These are phyloP conservation scores for Tephrocybe rancida DNA, from an alignment of 768 basidiomycete species.

Conservation along the genomic window DNA sequence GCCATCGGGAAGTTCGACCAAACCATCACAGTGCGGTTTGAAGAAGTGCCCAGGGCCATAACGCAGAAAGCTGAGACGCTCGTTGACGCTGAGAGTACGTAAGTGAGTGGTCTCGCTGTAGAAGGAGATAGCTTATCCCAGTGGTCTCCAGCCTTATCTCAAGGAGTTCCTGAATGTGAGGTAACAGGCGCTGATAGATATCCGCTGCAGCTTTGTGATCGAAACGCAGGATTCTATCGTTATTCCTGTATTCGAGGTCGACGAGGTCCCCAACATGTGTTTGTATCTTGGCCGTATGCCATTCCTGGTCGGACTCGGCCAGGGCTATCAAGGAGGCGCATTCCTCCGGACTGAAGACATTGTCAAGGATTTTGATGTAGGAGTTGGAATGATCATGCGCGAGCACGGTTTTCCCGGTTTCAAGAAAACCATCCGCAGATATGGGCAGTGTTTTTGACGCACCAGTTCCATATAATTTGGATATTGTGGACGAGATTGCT, in stretches of 20 bases:
- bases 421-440: background rate
- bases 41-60: slow-evolving; percentile 49
- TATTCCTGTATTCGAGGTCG: slow-evolving; percentile 36
- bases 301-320: slow-evolving; percentile 27
- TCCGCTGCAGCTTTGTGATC: slow-evolving; percentile 26
- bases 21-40: slow-evolving; percentile 40
- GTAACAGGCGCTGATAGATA: slow-evolving; percentile 33
- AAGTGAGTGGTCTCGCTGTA: background rate
- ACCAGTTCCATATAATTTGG: too few species aligned
- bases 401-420: slow-evolving; percentile 33
- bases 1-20: slow-evolving; percentile 36
- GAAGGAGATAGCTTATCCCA: background rate
- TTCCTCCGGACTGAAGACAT: slow-evolving; percentile 38
- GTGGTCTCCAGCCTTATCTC: slow-evolving; percentile 27
- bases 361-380: slow-evolving; percentile 40
- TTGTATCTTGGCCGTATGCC: slow-evolving; percentile 36
- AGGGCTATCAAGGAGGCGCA: slow-evolving; percentile 32
- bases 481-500: too few species aligned
- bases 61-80: slow-evolving; percentile 44
- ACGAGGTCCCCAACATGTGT: slow-evolving; percentile 23
- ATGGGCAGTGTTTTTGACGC: too few species aligned
- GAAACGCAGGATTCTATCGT: slow-evolving; percentile 33
- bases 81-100: slow-evolving; percentile 35
- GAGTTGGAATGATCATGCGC: slow-evolving; percentile 29
- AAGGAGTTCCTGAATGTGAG: slow-evolving; percentile 33